Evolutionary conservation across 2,329 filamentous ascomycete genomes (phyloP).

Genomic region (Paracoccidioides lutzii): DNA sequence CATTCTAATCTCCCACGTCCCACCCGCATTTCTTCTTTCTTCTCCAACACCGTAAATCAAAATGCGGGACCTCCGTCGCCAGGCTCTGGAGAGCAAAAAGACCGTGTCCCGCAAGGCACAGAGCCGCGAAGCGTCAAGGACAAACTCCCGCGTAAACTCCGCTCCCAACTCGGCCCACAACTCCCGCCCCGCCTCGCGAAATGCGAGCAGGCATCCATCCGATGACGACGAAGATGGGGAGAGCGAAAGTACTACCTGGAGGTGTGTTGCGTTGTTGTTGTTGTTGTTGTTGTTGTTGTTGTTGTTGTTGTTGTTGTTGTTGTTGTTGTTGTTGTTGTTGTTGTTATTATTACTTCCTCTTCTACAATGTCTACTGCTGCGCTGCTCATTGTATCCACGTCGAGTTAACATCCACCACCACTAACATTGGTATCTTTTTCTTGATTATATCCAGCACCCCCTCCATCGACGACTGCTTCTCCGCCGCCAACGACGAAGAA

Average conservation of each 20-base stretch:
- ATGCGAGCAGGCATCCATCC: conserved; percentile 42
- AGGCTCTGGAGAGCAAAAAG: conserved; percentile 52
- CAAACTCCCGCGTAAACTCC: conserved; percentile 41
- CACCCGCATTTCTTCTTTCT: not conserved
- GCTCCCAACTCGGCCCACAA: conserved; percentile 38
- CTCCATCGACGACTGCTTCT: conserved; percentile 53
- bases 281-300: too few species aligned
- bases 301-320: too few species aligned
- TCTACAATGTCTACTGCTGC: not conserved
- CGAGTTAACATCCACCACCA: too few species aligned
- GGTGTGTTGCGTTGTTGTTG: too few species aligned
- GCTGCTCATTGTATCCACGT: not conserved
- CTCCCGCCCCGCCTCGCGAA: conserved; percentile 42
- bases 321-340: too few species aligned
- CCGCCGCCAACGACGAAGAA: conserved; percentile 40
- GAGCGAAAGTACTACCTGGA: conserved; percentile 47
- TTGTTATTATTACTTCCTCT: too few species aligned
- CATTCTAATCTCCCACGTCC: not conserved
- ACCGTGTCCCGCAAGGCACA: conserved; percentile 47
- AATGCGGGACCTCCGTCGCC: conserved; percentile 41
- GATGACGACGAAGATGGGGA: conserved; percentile 42
- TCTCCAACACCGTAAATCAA: conserved; percentile 9
- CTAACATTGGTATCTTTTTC: too few species aligned
- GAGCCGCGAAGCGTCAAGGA: conserved; percentile 37
- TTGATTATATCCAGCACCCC: conserved; percentile 35